Conservation (phyloP, 371 early-diverging fungal genomes). For the Actinomucor elegans region DNA sequence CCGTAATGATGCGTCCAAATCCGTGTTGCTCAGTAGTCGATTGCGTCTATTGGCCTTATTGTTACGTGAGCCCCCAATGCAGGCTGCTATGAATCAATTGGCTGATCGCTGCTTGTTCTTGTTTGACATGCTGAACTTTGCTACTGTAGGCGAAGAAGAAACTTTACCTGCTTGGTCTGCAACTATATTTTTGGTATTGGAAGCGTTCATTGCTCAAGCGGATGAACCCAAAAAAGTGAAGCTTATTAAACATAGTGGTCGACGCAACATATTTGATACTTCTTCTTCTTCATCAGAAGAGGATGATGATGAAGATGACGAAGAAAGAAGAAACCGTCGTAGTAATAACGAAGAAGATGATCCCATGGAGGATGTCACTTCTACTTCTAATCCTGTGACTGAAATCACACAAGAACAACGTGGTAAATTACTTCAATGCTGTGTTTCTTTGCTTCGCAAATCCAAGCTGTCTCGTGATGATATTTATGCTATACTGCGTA, state of each 20-base stretch:
- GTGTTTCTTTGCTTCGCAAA: conserved; percentile 49
- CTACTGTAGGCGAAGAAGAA: conserved; percentile 15
- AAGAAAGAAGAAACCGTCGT: neutral
- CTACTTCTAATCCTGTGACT: neutral
- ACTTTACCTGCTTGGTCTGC: conserved; percentile 61
- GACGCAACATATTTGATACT: neutral
- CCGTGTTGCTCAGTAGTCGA: conserved; percentile 41
- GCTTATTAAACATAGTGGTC: conserved; percentile 1
- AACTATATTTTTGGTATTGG: conserved; percentile 67
- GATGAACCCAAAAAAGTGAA: conserved; percentile 61
- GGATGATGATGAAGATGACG: conserved; percentile 18
- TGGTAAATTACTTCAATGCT: conserved; percentile 36
- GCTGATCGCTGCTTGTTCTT: conserved; percentile 43
- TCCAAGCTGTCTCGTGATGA: conserved; percentile 50
- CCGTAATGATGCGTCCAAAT: conserved; percentile 25
- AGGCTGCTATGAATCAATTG: conserved; percentile 45
- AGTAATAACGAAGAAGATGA: conserved; percentile 14
- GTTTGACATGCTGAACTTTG: conserved; percentile 41
- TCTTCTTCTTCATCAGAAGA: conserved; percentile 8
- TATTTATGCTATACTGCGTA: conserved; percentile 70
- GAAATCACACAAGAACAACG: conserved; percentile 33
- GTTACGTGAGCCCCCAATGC: conserved; percentile 56
- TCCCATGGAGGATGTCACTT: conserved; percentile 20
- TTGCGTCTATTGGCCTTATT: conserved; percentile 69
- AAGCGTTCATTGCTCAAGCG: conserved; percentile 61